A percentile compares a stretch with the other conserved stretches of the same genome.
phyloP scores from a whole-genome alignment of 2,329 filamentous ascomycete species.

The Nannizzia gypsea region DNA sequence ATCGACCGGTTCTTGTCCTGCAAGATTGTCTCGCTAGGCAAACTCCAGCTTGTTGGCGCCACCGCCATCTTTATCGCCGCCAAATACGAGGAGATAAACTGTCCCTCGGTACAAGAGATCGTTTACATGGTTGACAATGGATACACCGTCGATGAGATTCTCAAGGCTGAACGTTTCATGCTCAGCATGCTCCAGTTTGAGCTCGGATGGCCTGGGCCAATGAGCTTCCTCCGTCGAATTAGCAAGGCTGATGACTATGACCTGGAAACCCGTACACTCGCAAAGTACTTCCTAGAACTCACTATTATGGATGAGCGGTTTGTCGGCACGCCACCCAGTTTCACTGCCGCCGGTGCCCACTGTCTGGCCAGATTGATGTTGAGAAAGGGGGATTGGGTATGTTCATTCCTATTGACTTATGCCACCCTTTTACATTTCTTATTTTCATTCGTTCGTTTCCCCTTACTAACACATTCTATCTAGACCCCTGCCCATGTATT shows the following conservation, averaged over 20 bases:
- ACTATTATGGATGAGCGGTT: conserved; percentile 98
- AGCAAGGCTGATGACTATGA: conserved; percentile 99
- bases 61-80: conserved; percentile 92
- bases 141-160: conserved; percentile 79
- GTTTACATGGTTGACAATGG: conserved; percentile 96
- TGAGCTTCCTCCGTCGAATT: conserved; percentile 93
- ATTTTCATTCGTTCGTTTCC: not conserved
- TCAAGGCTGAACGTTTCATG: conserved; percentile 98
- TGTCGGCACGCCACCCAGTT: conserved; percentile 81
- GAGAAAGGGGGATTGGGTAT: conserved; percentile 85
- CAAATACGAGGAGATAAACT: conserved; percentile 99
- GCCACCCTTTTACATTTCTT: not conserved
- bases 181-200: conserved; percentile 91
- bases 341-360: conserved; percentile 79
- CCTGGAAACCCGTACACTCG: conserved; percentile 82
- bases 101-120: conserved; percentile 86
- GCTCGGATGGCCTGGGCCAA: conserved; percentile 94
- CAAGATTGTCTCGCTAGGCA: conserved; percentile 90
- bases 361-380: conserved; percentile 82
- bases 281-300: conserved; percentile 95
- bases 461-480: conserved; percentile 6
- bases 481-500: conserved; percentile 73
- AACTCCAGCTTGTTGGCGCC: conserved; percentile 89
- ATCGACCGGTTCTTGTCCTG: conserved; percentile 90
- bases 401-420: conserved; percentile 25